Evolutionary conservation across 2,329 filamentous ascomycete genomes (phyloP).

Genomic region (Fonsecaea erecta): DNA sequence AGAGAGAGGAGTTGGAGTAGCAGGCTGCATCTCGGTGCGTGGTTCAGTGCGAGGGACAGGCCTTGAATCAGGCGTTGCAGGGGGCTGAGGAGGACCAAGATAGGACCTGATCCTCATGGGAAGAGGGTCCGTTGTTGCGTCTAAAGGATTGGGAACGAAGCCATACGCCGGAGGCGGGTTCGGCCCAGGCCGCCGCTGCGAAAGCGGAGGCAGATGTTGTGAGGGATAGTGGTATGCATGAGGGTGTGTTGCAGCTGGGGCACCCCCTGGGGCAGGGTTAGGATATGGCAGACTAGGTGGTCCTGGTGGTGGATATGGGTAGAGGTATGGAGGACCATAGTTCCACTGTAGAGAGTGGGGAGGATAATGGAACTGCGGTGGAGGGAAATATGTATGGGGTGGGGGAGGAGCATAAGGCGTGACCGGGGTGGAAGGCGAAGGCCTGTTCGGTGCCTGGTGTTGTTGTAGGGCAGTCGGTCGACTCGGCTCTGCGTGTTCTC

Average conservation of each 20-base stretch:
- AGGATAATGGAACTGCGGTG: background rate
- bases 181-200: background rate
- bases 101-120: background rate
- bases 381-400: slow-evolving; percentile 8
- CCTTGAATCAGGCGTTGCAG: background rate
- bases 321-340: slow-evolving; percentile 8
- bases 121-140: background rate
- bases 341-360: slow-evolving; percentile 10
- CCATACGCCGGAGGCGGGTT: slow-evolving; percentile 20
- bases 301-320: background rate
- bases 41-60: background rate
- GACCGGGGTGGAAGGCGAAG: background rate
- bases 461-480: slow-evolving; percentile 8
- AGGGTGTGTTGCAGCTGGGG: slow-evolving; percentile 5
- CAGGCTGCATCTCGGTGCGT: background rate
- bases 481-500: slow-evolving; percentile 14
- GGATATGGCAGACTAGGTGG: background rate
- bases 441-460: background rate
- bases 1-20: background rate
- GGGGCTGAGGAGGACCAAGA: background rate
- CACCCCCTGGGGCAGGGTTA: background rate
- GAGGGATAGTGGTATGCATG: background rate
- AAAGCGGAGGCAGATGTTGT: slow-evolving; percentile 2
- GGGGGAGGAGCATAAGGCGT: background rate
- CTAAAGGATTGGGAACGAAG: slow-evolving; percentile 24